phyloP scores from a whole-genome alignment of 1,284 basidiomycete genomes.

The Ceratobasidium sp. region DNA sequence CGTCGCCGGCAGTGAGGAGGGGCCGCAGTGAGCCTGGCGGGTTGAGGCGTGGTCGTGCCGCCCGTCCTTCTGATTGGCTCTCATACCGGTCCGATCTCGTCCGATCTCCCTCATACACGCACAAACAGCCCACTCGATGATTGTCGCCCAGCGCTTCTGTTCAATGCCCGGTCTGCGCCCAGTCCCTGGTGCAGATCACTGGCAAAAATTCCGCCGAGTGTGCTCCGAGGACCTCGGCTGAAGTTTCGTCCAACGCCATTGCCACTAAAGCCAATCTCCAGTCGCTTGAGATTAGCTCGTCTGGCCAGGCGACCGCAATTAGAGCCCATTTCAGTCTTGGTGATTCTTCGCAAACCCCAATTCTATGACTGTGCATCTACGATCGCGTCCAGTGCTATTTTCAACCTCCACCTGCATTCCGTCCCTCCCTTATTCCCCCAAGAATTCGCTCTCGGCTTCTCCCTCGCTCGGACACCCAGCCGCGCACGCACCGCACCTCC shows the following conservation, averaged over 20 bases:
- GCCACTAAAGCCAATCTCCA: no score
- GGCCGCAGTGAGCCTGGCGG: not conserved
- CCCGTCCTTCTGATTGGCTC: constrained; percentile 2
- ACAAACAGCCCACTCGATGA: constrained; percentile 18
- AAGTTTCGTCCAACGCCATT: not conserved
- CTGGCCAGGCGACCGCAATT: not conserved
- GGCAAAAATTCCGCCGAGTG: not conserved
- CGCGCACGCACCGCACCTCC: not conserved
- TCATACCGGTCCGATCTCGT: constrained; percentile 13
- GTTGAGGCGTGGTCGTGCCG: constrained; percentile 1
- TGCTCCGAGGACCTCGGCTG: not conserved
- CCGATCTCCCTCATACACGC: constrained; percentile 8
- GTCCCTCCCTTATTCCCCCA: not conserved
- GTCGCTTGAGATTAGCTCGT: not conserved
- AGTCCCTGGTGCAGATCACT: no score
- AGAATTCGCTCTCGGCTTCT: not conserved
- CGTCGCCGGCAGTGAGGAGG: not conserved
- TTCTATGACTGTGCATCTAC: no score
- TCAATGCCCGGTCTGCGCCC: not conserved
- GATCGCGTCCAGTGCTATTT: no score
- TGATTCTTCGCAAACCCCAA: no score
- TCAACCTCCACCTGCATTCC: not conserved
- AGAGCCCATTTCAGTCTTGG: not conserved
- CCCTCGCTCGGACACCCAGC: not conserved
- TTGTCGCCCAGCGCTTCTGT: constrained; percentile 24